Percentiles rank a stretch among this genome's conserved stretches.
phyloP scores from a whole-genome alignment of 768 basidiomycete species.

The Hysterangium stoloniferum region DNA sequence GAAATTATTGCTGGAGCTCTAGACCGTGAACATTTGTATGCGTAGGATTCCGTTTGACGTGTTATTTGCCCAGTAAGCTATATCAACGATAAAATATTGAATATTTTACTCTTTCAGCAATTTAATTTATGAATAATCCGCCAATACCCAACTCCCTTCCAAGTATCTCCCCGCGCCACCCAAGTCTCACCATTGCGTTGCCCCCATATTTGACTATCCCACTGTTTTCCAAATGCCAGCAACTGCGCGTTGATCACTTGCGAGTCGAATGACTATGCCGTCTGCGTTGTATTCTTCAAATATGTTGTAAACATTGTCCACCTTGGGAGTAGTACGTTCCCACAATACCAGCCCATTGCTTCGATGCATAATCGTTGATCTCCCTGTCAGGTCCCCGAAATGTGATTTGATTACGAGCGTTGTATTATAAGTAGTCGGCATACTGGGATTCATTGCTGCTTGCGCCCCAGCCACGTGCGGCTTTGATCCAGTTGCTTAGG shows the following conservation, averaged over 20 bases:
- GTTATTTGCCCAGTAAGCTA: too few species aligned
- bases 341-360: slow-evolving; percentile 35
- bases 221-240: slow-evolving; percentile 28
- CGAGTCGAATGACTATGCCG: slow-evolving; percentile 24
- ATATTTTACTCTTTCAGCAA: too few species aligned
- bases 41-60: too few species aligned
- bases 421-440: slow-evolving; percentile 29
- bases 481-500: slow-evolving; percentile 30
- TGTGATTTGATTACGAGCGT: slow-evolving; percentile 35
- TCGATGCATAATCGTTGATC: slow-evolving; percentile 38
- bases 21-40: too few species aligned
- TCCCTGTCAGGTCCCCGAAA: slow-evolving; percentile 36
- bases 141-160: slow-evolving; percentile 20
- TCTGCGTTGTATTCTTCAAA: slow-evolving; percentile 23
- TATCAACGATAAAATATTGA: too few species aligned
- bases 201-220: slow-evolving; percentile 22
- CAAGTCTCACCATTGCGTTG: slow-evolving; percentile 13
- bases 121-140: too few species aligned
- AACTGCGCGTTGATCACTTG: slow-evolving; percentile 19
- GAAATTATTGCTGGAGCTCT: too few species aligned
- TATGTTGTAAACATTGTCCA: slow-evolving; percentile 31
- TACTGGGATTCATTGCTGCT: slow-evolving; percentile 22
- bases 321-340: slow-evolving; percentile 28
- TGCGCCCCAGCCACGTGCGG: slow-evolving; percentile 24
- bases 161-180: slow-evolving; percentile 18